phyloP scores from a whole-genome alignment of 1,284 basidiomycete species.

The Cyathus olla region DNA sequence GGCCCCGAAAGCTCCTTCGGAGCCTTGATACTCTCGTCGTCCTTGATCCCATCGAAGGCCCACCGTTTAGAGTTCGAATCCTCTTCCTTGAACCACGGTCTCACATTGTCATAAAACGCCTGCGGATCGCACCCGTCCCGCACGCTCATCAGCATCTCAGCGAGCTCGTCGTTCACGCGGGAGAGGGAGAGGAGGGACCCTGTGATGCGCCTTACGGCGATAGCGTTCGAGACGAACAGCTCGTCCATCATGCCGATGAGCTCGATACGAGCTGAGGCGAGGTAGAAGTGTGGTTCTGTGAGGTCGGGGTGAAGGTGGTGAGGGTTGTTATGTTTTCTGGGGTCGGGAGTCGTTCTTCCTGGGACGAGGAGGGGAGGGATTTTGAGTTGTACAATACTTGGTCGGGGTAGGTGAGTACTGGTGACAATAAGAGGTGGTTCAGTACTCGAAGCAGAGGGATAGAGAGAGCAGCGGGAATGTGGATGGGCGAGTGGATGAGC shows the following conservation, averaged over 20 bases:
- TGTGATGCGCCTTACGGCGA: slow-evolving; percentile 81
- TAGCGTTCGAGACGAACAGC: slow-evolving; percentile 86
- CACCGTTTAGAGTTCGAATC: slow-evolving; percentile 80
- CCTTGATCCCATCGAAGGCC: slow-evolving; percentile 85
- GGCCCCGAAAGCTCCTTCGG: slow-evolving; percentile 88
- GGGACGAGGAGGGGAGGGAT: slow-evolving; percentile 48
- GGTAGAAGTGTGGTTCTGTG: slow-evolving; percentile 88
- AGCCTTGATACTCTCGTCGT: slow-evolving; percentile 57
- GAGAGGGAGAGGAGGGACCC: slow-evolving; percentile 78
- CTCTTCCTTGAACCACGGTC: slow-evolving; percentile 94
- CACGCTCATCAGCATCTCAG: slow-evolving; percentile 71
- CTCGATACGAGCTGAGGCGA: slow-evolving; percentile 92
- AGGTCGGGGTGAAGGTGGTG: slow-evolving; percentile 85
- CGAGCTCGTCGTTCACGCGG: slow-evolving; percentile 76
- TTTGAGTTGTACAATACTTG: slow-evolving; percentile 96
- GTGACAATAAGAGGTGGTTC: slow-evolving; percentile 84
- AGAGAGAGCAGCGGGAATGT: slow-evolving; percentile 81
- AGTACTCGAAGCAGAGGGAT: slow-evolving; percentile 85
- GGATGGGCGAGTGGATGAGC: slow-evolving; percentile 56
- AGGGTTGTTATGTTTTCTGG: slow-evolving; percentile 72
- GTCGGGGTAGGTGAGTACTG: slow-evolving; percentile 94
- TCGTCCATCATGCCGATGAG: slow-evolving; percentile 95
- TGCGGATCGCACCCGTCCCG: slow-evolving; percentile 83
- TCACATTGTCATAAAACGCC: slow-evolving; percentile 87
- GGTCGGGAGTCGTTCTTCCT: slow-evolving; percentile 37